Evolutionary conservation across 176 grass and related monocot species (phyloP).

Genomic region (Olyra latifolia): DNA sequence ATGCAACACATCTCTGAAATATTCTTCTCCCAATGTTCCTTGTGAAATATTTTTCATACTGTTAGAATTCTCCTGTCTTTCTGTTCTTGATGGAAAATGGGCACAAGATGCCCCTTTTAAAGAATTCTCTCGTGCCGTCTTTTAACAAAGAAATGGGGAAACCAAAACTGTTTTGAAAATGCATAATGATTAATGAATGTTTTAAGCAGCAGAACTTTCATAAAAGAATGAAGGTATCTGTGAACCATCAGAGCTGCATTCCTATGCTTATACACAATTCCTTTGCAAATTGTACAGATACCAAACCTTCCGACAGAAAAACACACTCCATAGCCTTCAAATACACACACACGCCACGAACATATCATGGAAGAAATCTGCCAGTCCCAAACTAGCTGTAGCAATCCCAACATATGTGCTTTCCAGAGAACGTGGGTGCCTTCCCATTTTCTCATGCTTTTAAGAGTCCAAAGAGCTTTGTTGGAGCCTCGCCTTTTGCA

Average conservation of each 20-base stretch:
- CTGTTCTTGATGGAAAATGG: background rate
- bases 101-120: no score
- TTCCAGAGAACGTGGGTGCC: background rate
- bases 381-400: slow-evolving; percentile 3
- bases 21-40: background rate
- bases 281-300: slow-evolving; percentile 37
- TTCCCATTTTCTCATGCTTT: slow-evolving; percentile 31
- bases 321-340: slow-evolving; percentile 12
- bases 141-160: no score
- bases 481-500: slow-evolving; percentile 56
- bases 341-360: slow-evolving; percentile 22
- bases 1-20: background rate
- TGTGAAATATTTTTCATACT: background rate
- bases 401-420: background rate
- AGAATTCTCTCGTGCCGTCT: no score
- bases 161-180: no score
- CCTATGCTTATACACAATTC: slow-evolving; percentile 39
- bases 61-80: background rate
- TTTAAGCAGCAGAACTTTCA: slow-evolving; percentile 24
- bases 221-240: slow-evolving; percentile 19
- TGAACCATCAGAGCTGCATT: slow-evolving; percentile 30
- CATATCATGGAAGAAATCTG: slow-evolving; percentile 15
- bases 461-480: slow-evolving; percentile 59
- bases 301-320: slow-evolving; percentile 1
- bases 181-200: background rate